A percentile compares a stretch with the other conserved stretches of the same genome.
These are phyloP conservation scores for Fusarium sp. DNA, from an alignment of 2,329 filamentous ascomycete species.

Conservation along the genomic window DNA sequence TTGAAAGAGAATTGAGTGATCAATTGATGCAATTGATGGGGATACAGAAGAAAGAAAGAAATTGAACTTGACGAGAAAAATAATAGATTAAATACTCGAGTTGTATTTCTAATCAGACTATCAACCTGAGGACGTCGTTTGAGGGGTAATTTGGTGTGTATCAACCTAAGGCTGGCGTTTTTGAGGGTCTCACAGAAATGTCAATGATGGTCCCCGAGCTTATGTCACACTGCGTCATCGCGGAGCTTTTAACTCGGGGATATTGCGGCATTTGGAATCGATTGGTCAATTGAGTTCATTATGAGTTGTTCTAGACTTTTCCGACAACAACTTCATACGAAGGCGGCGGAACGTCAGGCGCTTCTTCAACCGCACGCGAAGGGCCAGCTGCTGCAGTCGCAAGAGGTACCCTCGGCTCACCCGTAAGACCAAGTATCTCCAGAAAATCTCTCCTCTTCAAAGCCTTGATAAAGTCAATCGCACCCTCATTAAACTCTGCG, in stretches of 20 bases:
- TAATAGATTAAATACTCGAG: neutral
- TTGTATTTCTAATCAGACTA: conserved; percentile 14
- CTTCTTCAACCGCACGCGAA: neutral
- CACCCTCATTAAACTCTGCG: neutral
- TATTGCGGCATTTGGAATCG: too few species aligned
- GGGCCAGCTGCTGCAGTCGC: too few species aligned
- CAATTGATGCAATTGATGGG: neutral
- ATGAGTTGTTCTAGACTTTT: neutral
- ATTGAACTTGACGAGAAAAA: too few species aligned
- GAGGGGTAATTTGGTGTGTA: conserved; percentile 25
- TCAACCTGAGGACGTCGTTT: conserved; percentile 31
- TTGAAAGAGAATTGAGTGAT: too few species aligned
- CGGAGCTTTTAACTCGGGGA: too few species aligned
- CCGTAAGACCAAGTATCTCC: neutral
- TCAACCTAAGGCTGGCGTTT: conserved; percentile 21
- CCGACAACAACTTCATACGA: conserved; percentile 9
- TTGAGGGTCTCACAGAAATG: neutral
- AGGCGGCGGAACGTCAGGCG: conserved; percentile 4
- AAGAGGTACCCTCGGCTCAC: too few species aligned
- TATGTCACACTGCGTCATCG: conserved; percentile 3
- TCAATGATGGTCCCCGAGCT: neutral
- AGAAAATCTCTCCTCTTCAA: neutral
- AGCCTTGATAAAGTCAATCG: conserved; percentile 12
- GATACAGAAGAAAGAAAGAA: too few species aligned
- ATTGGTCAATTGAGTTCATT: neutral